Base-by-base conservation (phyloP, 2,329 filamentous ascomycete species). In the Colletotrichum liaoningense region DNA sequence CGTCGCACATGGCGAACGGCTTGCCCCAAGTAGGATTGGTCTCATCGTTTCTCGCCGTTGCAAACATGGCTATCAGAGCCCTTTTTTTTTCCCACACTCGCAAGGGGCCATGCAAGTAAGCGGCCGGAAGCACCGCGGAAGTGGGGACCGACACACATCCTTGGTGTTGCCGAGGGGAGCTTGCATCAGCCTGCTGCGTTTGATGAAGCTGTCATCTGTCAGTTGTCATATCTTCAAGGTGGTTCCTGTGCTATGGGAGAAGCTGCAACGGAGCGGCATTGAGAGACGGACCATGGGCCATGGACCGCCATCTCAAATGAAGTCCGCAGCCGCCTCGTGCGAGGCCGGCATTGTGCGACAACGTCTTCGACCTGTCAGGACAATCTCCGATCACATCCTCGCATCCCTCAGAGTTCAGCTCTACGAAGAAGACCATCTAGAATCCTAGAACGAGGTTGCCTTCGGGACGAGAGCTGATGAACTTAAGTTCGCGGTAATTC, bases 121-220 rank as follows among this genome's bases (percentile, higher is more conserved):
- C 70, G 70, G 55, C 68, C 70, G 70, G 67, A 62, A 69, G n/a
- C 12, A 30, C 59, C 70, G 60, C 69, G 66, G 58, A 42, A 46
- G 58, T 69, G 69, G 59, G 59, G 66, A 58, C 35, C 38, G 56
- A 56, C 38, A 67, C 67, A 52, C 70, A 11, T 55, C 65, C 70
- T 56, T 49, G 54, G n/a, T 49, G 24, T 52, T 46, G 55, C 67
- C 35, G 24, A 70, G 60, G 60, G 46, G 46, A 70, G 22, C 60
- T 62, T 52, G 70, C 70, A 73, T 56, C 52, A 70, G 67, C 55
- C 52, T 60, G 14, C 60, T 70, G 46, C 55, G 60, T 73, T 73
- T 73, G 70, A 65, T 62, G 67, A 57, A 73, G 67, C 55, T 70
- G 70, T 73, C 70, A 73, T 73, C 70, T 73, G 70, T 73, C 70